phyloP scores from a whole-genome alignment of 78 protist genomes.

The Dictyostelium brefeldianum region DNA sequence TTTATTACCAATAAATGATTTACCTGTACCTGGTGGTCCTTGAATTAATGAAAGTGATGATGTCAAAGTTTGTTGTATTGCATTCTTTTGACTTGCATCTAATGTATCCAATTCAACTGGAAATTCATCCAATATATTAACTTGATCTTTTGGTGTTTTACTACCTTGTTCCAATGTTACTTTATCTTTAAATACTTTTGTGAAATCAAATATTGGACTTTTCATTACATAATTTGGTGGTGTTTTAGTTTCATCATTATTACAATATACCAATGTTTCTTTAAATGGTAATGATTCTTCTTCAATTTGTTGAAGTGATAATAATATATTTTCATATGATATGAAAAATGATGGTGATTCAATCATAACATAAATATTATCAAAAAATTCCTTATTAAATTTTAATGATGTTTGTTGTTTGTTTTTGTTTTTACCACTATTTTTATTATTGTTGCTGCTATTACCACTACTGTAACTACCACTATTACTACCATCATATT shows the following conservation, averaged over 20 bases:
- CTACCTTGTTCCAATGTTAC: background rate
- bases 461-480: background rate
- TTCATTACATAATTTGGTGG: slow-evolving; percentile 38
- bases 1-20: slow-evolving; percentile 84
- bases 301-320: slow-evolving; percentile 54
- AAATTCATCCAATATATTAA: background rate
- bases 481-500: background rate
- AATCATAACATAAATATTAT: slow-evolving; percentile 20
- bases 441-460: background rate
- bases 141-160: background rate
- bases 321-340: slow-evolving; percentile 51
- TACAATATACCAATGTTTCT: slow-evolving; percentile 29
- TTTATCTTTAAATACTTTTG: background rate
- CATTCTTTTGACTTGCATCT: slow-evolving; percentile 58
- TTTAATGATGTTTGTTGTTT: background rate
- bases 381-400: slow-evolving; percentile 5
- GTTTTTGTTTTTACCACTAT: too few species aligned
- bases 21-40: slow-evolving; percentile 97
- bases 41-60: slow-evolving; percentile 83
- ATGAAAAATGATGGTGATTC: slow-evolving; percentile 66
- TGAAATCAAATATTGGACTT: slow-evolving; percentile 9
- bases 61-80: slow-evolving; percentile 20
- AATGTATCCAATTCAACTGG: slow-evolving; percentile 11
- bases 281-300: slow-evolving; percentile 55
- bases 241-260: background rate